phyloP scores from a whole-genome alignment of 495 filamentous ascomycete genomes.

The Aspergillus affinis region DNA sequence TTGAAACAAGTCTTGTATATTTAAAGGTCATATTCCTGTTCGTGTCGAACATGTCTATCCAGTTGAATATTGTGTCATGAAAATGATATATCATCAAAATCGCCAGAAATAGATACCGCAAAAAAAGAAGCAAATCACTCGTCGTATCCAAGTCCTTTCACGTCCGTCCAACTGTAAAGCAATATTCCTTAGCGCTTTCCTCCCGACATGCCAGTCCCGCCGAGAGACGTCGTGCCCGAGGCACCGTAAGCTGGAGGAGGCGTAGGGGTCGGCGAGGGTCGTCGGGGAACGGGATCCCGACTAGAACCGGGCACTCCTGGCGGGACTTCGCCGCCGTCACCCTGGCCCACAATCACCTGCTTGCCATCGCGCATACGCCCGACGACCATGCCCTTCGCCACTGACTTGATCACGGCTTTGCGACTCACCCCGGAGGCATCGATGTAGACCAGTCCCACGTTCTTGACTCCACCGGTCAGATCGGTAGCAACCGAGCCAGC shows the following conservation, averaged over 20 bases:
- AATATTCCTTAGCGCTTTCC: constrained; percentile 31
- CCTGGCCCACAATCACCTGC: constrained; percentile 81
- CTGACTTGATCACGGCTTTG: constrained; percentile 82
- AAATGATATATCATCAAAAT: neutral
- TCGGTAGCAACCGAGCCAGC: constrained; percentile 71
- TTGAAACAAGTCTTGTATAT: no score
- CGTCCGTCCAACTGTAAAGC: no score
- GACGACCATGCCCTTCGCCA: constrained; percentile 98
- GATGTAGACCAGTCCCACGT: constrained; percentile 97
- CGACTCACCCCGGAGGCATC: constrained; percentile 90
- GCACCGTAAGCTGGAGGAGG: constrained; percentile 47
- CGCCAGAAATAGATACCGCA: neutral
- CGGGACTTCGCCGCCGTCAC: constrained; percentile 63
- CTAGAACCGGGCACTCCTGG: constrained; percentile 14
- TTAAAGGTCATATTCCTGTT: neutral
- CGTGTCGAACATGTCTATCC: neutral
- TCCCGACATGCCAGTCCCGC: constrained; percentile 33
- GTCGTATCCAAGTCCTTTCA: no score
- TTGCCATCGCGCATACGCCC: constrained; percentile 80
- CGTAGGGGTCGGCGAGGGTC: constrained; percentile 33
- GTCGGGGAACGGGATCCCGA: constrained; percentile 28
- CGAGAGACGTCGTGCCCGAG: constrained; percentile 35
- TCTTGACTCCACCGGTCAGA: constrained; percentile 84
- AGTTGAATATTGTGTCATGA: neutral
- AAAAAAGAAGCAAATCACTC: neutral